phyloP scores from a whole-genome alignment of 192 early-diverging fungal species.

The Entophlyctis luteolus region DNA sequence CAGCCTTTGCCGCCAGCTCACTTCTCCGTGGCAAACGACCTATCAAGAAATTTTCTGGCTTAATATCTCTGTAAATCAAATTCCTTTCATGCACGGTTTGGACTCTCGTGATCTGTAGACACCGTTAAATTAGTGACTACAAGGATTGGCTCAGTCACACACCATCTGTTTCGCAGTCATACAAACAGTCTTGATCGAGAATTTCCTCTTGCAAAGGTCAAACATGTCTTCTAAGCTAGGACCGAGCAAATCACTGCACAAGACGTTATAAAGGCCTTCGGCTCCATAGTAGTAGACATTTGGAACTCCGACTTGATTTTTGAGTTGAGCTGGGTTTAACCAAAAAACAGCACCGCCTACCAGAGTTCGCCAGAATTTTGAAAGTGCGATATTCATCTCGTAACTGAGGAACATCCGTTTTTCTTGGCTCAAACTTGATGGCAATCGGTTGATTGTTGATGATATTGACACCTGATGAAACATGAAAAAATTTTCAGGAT shows the following conservation, averaged over 20 bases:
- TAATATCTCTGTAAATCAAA: slow-evolving; percentile 96
- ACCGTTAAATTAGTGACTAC: neutral
- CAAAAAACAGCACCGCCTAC: slow-evolving; percentile 20
- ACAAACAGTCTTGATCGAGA: slow-evolving; percentile 88
- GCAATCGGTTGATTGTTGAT: slow-evolving; percentile 88
- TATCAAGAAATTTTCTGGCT: slow-evolving; percentile 97
- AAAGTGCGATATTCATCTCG: slow-evolving; percentile 95
- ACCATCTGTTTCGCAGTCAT: slow-evolving; percentile 96
- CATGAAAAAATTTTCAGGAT: neutral
- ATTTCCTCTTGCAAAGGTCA: slow-evolving; percentile 87
- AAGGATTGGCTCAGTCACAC: neutral
- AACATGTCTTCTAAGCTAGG: slow-evolving; percentile 92
- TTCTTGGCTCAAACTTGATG: slow-evolving; percentile 96
- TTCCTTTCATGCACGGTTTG: slow-evolving; percentile 93
- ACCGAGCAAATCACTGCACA: slow-evolving; percentile 89
- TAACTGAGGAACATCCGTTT: slow-evolving; percentile 94
- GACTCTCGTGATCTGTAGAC: slow-evolving; percentile 71
- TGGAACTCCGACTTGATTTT: slow-evolving; percentile 71
- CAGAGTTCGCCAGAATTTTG: slow-evolving; percentile 75
- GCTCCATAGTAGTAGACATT: slow-evolving; percentile 92
- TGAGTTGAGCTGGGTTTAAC: neutral
- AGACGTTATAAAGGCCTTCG: slow-evolving; percentile 90
- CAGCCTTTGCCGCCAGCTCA: slow-evolving; percentile 48
- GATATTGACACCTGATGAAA: slow-evolving; percentile 69
- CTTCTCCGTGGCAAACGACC: slow-evolving; percentile 66